Evolutionary conservation across 2,329 filamentous ascomycete species (phyloP), one percentile per base, ranked within the genome.

Genomic region (Cladosporium sp.): DNA sequence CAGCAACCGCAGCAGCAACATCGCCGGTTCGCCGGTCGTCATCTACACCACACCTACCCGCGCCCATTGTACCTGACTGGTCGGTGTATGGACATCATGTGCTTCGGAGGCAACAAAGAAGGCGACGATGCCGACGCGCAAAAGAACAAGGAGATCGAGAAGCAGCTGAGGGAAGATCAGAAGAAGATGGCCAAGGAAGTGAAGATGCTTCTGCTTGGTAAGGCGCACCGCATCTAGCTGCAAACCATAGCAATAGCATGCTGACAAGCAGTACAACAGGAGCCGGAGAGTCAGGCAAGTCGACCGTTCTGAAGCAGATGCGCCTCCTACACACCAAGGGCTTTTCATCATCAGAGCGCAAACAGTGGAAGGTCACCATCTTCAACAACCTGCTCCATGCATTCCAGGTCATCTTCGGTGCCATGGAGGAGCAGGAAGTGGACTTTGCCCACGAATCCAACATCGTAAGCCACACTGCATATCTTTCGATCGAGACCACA

Each of bases 251-350:
- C 48, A 38, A 39, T 38, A 38, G 40, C 29, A 32, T 48, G 55
- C 64, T 69, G 57, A 71, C 64, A 56, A 48, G 55, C 22, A 27
- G 22, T 9, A 32, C 43, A 49, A 39, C 52, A 96, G 91, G 92
- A 69, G 92, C 92, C 62, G 92, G 92, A 66, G 92, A 97, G 72
- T 93, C 86, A 52, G 88, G 92, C 58, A 97, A 97, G 72, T 96
- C 92, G 7, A 97, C 92, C 1, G 91, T 97, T 53, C 81, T 97
- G 58, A 97, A 97, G 75, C 92, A 97, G 77, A 97, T 98, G 93
- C 92, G 92, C 69, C 84, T 98, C 70, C 96, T 98, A 61, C 93
- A 97, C 69, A 84, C 89, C 12, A 84, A 90, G 69, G 92, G 93
- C 43, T 97, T 97, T 73, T 88, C 83, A 64, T 86, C 88, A 62